Base-by-base conservation (phyloP, 441 rosid species). In the Theobroma grandiflorum region DNA sequence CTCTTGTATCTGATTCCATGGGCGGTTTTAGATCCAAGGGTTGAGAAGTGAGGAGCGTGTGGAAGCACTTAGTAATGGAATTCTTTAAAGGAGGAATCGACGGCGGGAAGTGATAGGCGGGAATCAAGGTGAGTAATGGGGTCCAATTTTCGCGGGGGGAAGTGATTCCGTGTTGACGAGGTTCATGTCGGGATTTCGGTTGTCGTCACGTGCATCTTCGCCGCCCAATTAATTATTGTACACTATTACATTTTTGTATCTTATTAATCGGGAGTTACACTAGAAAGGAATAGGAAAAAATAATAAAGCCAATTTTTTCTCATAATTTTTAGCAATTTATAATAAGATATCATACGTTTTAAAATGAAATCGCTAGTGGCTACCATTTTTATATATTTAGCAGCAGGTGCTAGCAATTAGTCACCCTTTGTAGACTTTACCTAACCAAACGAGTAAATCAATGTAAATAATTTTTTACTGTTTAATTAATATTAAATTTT, bases 81-180 rank as follows among this genome's bases (percentile, higher is more conserved):
- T 35, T 18, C 12, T 8, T 6, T 22, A 5, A 59, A 9, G 85
- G 86, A 92, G 93, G 91, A 92, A 92, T 95, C 93, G 92, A 92
- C 93, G 92, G 88, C 85, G 74, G 42, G 71, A 74, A 84, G 49
- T 9, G 63, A 10, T 63, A 72, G 5, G 62, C 9, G 15, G 47
- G 33, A 37, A 53, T 53, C 49, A 35, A 35, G 62, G 47, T 70
- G 26, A 63, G 86, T 79, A 77, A 67, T 2, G 18, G 62, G 1
- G 69, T 59, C 33, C 67, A 53, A 4, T 31, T 12, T 33, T 62
- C 0, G 0, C 50, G 33, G 72, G 31, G 26, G 8, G 1, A 43
- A 69, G 87, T 75, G 86, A 83, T 85, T 84, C 86, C 91, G 84
- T 86, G 93, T 85, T 86, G 94, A 91, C 91, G 88, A 86, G 91